A percentile compares a stretch with the other conserved stretches of the same genome.
These are phyloP conservation scores for Stephania japonica DNA, from an alignment of 164 flowering plant species.

Conservation along the genomic window DNA sequence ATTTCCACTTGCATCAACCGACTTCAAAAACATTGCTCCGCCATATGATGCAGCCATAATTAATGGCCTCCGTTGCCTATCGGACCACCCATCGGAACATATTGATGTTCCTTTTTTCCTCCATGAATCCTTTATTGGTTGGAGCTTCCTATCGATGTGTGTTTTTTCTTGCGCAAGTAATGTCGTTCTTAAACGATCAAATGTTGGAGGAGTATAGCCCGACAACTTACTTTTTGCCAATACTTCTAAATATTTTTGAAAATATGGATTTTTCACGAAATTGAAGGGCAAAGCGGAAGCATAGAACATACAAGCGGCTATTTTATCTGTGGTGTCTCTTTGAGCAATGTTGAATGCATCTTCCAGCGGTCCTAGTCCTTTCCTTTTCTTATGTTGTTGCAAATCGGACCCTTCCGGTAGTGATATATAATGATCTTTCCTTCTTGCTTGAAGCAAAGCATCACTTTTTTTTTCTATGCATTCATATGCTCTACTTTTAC, in stretches of 20 bases:
- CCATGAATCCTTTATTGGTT: not conserved
- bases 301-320: not conserved
- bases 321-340: not conserved
- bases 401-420: not conserved
- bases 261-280: not conserved
- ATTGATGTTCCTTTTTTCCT: not conserved
- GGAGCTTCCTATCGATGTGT: not conserved
- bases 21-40: constrained; percentile 2
- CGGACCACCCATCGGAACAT: constrained; percentile 8
- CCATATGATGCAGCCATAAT: constrained; percentile 3
- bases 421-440: not conserved
- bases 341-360: not conserved
- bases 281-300: not conserved
- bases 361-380: not conserved
- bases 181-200: not conserved
- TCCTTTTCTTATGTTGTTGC: not conserved
- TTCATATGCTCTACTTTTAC: not conserved
- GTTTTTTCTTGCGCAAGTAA: not conserved
- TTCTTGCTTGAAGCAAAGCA: not conserved
- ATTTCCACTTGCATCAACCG: not conserved
- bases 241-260: not conserved
- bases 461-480: not conserved
- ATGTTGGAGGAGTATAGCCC: not conserved
- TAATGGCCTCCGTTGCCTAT: not conserved
- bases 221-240: not conserved